A percentile compares a stretch with the other conserved stretches of the same genome.
phyloP scores from a whole-genome alignment of 1,284 basidiomycete genomes.

The Calocybe gambosa region DNA sequence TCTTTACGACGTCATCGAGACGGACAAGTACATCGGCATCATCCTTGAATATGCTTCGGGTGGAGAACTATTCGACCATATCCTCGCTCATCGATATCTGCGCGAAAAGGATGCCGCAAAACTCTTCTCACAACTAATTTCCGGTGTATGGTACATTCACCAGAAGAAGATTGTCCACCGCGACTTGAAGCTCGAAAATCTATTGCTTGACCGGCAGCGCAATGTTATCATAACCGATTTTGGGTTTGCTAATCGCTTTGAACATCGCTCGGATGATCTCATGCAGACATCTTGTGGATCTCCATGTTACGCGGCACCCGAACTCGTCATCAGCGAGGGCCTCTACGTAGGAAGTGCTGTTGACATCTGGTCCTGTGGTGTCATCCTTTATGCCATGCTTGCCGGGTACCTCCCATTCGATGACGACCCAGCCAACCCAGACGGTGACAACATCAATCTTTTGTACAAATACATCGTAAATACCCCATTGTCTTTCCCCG shows the following conservation, averaged over 20 bases:
- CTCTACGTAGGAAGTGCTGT: conserved; percentile 98
- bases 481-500: conserved; percentile 91
- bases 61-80: conserved; percentile 98
- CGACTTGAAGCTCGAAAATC: conserved; percentile 98
- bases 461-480: conserved; percentile 99
- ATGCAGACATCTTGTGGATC: conserved; percentile 99
- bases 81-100: conserved; percentile 95
- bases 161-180: conserved; percentile 99
- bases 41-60: conserved; percentile 98
- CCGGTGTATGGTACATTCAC: conserved; percentile 98
- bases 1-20: conserved; percentile 98
- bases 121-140: conserved; percentile 97
- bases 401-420: conserved; percentile 99
- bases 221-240: conserved; percentile 99
- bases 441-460: conserved; percentile 99
- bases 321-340: conserved; percentile 98
- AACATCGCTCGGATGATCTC: conserved; percentile 85
- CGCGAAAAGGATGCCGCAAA: conserved; percentile 93
- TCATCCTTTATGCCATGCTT: conserved; percentile 99
- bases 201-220: conserved; percentile 93
- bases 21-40: conserved; percentile 99
- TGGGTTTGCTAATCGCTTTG: conserved; percentile 97
- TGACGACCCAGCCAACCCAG: conserved; percentile 97
- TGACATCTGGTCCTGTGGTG: conserved; percentile 99
- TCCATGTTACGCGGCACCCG: conserved; percentile 98